phyloP scores from a whole-genome alignment of 768 basidiomycete genomes.

The Kwoniella heveanensis region DNA sequence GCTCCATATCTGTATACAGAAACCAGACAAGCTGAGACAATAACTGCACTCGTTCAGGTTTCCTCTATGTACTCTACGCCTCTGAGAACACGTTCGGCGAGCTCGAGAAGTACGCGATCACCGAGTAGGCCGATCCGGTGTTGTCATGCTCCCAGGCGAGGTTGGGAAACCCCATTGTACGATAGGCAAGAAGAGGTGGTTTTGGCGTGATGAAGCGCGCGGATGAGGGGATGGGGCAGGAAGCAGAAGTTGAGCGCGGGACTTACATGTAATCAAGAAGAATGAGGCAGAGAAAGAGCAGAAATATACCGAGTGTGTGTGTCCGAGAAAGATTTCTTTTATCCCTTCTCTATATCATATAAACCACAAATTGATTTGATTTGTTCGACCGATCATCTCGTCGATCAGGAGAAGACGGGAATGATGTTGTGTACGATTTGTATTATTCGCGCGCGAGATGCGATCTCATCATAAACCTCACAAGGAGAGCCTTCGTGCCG shows the following conservation, averaged over 20 bases:
- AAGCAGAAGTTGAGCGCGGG: not conserved
- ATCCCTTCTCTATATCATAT: not conserved
- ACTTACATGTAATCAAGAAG: too few relatives aligned
- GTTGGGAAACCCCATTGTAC: too few relatives aligned
- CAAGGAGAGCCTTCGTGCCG: not conserved
- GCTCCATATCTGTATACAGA: not conserved
- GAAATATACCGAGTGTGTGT: not conserved
- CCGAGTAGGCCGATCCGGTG: constrained; percentile 7
- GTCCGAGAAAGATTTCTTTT: not conserved
- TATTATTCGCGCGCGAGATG: constrained; percentile 11
- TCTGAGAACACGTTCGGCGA: constrained; percentile 94
- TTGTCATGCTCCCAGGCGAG: too few relatives aligned
- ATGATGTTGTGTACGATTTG: constrained; percentile 15
- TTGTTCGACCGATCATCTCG: not conserved
- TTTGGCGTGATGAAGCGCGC: too few relatives aligned
- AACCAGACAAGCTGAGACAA: constrained; percentile 1
- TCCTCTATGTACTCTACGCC: constrained; percentile 97
- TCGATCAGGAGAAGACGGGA: not conserved
- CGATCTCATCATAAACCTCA: not conserved
- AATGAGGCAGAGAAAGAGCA: too few relatives aligned
- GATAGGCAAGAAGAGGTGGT: not conserved
- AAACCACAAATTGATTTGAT: constrained; percentile 3
- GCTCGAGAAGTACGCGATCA: constrained; percentile 27
- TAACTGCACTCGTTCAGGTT: constrained; percentile 58
- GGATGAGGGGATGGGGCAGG: too few relatives aligned